Base-by-base conservation (phyloP, 2,329 filamentous ascomycete genomes). In the Fusarium sacchari region DNA sequence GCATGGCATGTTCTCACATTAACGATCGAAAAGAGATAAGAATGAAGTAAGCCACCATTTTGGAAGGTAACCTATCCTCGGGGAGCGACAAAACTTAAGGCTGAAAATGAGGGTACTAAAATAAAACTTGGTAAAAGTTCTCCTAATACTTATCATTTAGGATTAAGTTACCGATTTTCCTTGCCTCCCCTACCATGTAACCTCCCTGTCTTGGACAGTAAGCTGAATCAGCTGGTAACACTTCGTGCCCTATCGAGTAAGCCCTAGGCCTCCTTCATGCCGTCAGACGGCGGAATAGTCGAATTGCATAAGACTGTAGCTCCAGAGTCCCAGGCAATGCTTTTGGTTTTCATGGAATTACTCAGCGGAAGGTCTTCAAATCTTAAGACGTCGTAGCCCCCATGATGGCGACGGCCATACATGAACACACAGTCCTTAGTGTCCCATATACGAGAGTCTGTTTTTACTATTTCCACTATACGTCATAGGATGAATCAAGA, bases 321-420 rank as follows among this genome's bases (percentile, higher is more conserved):
- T 20, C n/a, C 0, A 3, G 13, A 8, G 6, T 14, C 22, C 12
- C 14, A 10, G 12, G n/a, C 11, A 11, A 4, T 34, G 2, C 12
- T 10, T 32, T 50, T n/a, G n/a, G n/a, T n/a, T n/a, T n/a, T n/a
- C n/a, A n/a, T n/a, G n/a, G n/a, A n/a, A n/a, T n/a, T n/a, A n/a
- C n/a, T n/a, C n/a, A n/a, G n/a, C n/a, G n/a, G n/a, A n/a, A 7
- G 3, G 7, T 8, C 15, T 11, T 18, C 28, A 11, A 5, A n/a
- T n/a, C 10, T 30, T n/a, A n/a, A n/a, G n/a, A n/a, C n/a, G n/a
- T n/a, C n/a, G n/a, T n/a, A n/a, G n/a, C n/a, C 7, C 8, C 14
- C 14, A 2, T 9, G 11, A 6, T n/a, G 7, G n/a, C 13, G 15
- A 17, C 7, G 15, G n/a, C 7, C 4, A 22, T 30, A 6, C n/a